These are phyloP conservation scores for Ustilago vetiveriae DNA, from an alignment of 1,284 basidiomycete species.

Conservation along the genomic window DNA sequence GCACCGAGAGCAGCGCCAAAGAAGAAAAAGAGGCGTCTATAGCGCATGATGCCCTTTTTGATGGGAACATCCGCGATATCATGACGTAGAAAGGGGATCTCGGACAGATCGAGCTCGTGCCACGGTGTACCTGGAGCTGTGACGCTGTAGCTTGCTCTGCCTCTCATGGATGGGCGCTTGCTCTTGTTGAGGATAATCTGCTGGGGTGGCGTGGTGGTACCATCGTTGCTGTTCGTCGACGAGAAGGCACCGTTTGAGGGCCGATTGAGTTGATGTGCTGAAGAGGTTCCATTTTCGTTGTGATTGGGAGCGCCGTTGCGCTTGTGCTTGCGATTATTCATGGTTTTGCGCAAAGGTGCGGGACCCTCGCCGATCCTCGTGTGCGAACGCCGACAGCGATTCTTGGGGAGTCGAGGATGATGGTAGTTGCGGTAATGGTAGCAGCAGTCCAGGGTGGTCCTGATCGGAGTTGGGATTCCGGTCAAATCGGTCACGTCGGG, in stretches of 20 bases:
- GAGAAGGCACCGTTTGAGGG: conserved; percentile 2
- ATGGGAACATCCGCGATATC: conserved; percentile 18
- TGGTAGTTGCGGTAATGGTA: background rate
- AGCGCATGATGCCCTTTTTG: conserved; percentile 49
- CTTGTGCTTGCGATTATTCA: conserved; percentile 44
- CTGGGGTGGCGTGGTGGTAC: conserved; percentile 35
- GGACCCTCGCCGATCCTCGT: background rate
- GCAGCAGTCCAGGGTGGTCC: background rate
- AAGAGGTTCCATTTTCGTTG: conserved; percentile 8
- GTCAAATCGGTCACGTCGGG: too few species aligned
- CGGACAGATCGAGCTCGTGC: conserved; percentile 60
- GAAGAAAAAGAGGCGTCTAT: conserved; percentile 57
- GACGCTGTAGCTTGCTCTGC: conserved; percentile 45
- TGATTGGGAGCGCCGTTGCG: conserved; percentile 7
- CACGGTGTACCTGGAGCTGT: conserved; percentile 58
- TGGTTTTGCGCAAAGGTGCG: background rate
- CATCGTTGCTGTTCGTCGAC: conserved; percentile 5
- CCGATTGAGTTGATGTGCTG: conserved; percentile 27
- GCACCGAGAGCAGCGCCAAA: conserved; percentile 53
- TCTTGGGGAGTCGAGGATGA: background rate
- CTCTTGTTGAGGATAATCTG: conserved; percentile 45
- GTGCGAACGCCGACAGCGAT: background rate
- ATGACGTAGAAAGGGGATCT: conserved; percentile 53
- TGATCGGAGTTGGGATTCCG: background rate
- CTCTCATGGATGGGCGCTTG: conserved; percentile 37